Percentiles rank a stretch among this genome's conserved stretches.
Evolutionary conservation across 495 filamentous ascomycete species (phyloP).

Genomic region (Saxispiralis lemnorum): DNA sequence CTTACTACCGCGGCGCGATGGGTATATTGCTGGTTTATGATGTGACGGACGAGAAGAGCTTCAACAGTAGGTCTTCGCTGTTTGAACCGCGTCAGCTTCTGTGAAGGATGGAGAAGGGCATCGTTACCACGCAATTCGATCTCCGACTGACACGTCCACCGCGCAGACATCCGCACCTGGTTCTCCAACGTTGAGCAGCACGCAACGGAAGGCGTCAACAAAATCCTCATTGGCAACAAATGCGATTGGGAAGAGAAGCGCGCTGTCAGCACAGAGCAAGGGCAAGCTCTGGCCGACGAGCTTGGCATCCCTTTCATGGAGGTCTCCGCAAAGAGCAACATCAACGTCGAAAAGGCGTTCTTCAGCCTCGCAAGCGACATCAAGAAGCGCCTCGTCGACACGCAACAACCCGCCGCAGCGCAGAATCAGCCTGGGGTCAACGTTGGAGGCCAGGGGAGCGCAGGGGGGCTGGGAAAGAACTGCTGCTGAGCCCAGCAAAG

Average conservation of each 20-base stretch:
- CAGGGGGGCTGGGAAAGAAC: conserved; percentile 49
- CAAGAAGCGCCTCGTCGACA: conserved; percentile 88
- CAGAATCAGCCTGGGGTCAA: conserved; percentile 42
- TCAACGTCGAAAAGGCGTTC: conserved; percentile 98
- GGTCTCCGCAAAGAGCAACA: conserved; percentile 94
- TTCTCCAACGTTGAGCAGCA: conserved; percentile 99
- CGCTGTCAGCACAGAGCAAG: conserved; percentile 77
- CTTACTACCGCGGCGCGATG: conserved; percentile 97
- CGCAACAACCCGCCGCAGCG: conserved; percentile 51
- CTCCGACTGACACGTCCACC: neutral
- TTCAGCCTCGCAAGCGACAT: conserved; percentile 90
- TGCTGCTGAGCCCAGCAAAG: conserved; percentile 80
- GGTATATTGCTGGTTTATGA: conserved; percentile 96
- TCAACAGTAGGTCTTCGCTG: conserved; percentile 60
- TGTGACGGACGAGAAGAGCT: conserved; percentile 91
- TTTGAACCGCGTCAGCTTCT: neutral
- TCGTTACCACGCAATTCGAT: too few relatives aligned
- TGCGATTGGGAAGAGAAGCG: conserved; percentile 99
- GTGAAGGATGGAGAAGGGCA: neutral
- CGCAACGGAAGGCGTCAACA: conserved; percentile 97
- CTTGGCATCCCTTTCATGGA: conserved; percentile 97
- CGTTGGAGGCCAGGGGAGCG: conserved; percentile 46
- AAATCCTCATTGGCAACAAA: conserved; percentile 99
- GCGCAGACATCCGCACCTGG: conserved; percentile 89
- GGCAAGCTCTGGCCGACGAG: conserved; percentile 85